Percentiles rank a stretch among this genome's conserved stretches.
These are phyloP conservation scores for Xylaria sp. DNA, from an alignment of 2,329 filamentous ascomycete species.

Conservation along the genomic window DNA sequence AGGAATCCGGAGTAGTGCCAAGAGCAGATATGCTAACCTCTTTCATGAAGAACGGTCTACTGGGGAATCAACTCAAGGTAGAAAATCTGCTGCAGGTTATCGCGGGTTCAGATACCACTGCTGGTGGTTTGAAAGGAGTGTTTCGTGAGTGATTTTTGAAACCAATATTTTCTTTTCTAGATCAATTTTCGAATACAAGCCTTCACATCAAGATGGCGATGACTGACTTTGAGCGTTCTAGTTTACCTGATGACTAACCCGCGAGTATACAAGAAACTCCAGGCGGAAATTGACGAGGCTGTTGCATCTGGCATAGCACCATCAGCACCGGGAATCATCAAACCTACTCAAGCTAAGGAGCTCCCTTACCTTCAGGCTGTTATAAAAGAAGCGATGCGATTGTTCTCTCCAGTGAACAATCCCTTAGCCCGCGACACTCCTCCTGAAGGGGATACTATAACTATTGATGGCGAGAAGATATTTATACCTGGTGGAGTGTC, in stretches of 20 bases:
- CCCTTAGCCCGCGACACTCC: conserved; percentile 36
- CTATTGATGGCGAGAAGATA: neutral
- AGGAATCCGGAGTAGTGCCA: conserved; percentile 7
- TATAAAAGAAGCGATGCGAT: conserved; percentile 53
- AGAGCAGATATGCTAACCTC: conserved; percentile 47
- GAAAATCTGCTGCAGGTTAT: conserved; percentile 54
- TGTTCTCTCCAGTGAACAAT: conserved; percentile 48
- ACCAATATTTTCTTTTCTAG: no score
- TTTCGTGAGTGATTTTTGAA: no score
- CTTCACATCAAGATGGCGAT: no score
- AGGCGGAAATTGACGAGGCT: conserved; percentile 50
- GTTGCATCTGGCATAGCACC: conserved; percentile 50
- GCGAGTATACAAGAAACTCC: conserved; percentile 54
- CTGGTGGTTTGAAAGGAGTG: conserved; percentile 58
- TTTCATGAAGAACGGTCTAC: conserved; percentile 45
- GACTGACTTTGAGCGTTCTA: no score
- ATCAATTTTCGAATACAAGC: no score
- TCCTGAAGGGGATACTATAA: conserved; percentile 28
- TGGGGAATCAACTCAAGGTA: conserved; percentile 43
- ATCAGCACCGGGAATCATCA: conserved; percentile 49
- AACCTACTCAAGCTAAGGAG: conserved; percentile 43
- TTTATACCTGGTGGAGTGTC: conserved; percentile 26
- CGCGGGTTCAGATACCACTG: conserved; percentile 67
- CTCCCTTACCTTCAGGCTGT: conserved; percentile 54
- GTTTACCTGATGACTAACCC: conserved; percentile 60